Base-by-base conservation (phyloP, 164 flowering plant species). In the Umbilicus rupestris region DNA sequence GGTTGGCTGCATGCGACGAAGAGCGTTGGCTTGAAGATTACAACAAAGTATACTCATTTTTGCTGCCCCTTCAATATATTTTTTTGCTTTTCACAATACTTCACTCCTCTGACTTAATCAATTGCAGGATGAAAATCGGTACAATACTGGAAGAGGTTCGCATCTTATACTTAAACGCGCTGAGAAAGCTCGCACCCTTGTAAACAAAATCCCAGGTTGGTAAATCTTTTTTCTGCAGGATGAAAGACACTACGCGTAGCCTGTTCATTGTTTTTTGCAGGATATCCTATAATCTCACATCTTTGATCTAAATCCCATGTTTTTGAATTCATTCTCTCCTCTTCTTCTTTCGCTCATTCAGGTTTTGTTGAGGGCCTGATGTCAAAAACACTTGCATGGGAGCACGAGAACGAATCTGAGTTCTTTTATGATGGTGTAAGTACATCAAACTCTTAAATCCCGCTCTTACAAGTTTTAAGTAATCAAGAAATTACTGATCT, bases 1-100 rank as follows among this genome's bases (percentile, higher is more conserved):
- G 92, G 92, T 45, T 78, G 67, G 39, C 66, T 42, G 92, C 92
- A 29, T 80, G 87, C 70, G 89, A 83, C 35, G 89, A 85, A 69
- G 87, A 83, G 73, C 63, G 77, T 64, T 87, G 89, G 92, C 84
- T 83, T 68, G 87, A 87, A 68, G 89, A 87, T 57, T 87, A 87
- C 67, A 82, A 85, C 63, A 85, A 80, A 82, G 92, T 83, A 45
- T 31, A 64, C 37, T 29, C 60, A 22, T 67, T 64, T 35, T 50
- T 5, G 2, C 67, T 63, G 31, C 69, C 22, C 64, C 69, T 67
- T 63, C 14, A 0, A 46, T 39, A 17, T 22, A 19, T 9, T 19
- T 26, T n/a, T 26, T 64, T 49, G 45, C 2, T 11, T 41, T 63
- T 49, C 37, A 7, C 20, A 10, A 12, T 57, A 24, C 6, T 29